phyloP scores from a whole-genome alignment of 345 rosid species.

The Eutrema yunnanense region DNA sequence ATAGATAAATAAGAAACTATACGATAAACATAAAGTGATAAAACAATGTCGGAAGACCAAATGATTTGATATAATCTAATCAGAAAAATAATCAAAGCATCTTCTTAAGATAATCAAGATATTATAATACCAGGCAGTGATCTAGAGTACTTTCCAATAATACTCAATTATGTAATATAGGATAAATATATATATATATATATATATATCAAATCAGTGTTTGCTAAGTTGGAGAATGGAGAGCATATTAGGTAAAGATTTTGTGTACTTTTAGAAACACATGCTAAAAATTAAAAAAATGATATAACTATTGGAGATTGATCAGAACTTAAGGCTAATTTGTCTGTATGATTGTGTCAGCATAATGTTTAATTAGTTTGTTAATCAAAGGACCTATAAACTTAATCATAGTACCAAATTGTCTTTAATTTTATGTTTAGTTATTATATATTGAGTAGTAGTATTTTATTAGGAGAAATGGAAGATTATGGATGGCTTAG shows the following conservation, averaged over 20 bases:
- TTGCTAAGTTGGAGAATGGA: slow-evolving; percentile 27
- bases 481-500: slow-evolving; percentile 13
- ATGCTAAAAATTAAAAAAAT: neutral
- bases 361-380: slow-evolving; percentile 14
- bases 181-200: neutral
- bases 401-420: slow-evolving; percentile 17
- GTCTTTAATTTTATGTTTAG: neutral
- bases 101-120: neutral
- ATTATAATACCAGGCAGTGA: slow-evolving; percentile 12
- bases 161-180: neutral
- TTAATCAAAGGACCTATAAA: slow-evolving; percentile 20
- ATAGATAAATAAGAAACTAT: slow-evolving; percentile 1
- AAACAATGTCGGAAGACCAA: slow-evolving; percentile 14
- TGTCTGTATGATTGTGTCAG: slow-evolving; percentile 35
- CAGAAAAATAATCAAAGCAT: slow-evolving; percentile 2
- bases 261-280: slow-evolving; percentile 30
- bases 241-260: slow-evolving; percentile 31
- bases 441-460: neutral
- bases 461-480: slow-evolving; percentile 1
- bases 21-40: neutral
- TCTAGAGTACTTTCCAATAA: slow-evolving; percentile 12
- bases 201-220: neutral
- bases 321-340: slow-evolving; percentile 28
- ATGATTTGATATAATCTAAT: neutral
- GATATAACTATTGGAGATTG: slow-evolving; percentile 22